These are phyloP conservation scores for Blastomyces percursus DNA, from an alignment of 2,329 filamentous ascomycete species.

Conservation along the genomic window DNA sequence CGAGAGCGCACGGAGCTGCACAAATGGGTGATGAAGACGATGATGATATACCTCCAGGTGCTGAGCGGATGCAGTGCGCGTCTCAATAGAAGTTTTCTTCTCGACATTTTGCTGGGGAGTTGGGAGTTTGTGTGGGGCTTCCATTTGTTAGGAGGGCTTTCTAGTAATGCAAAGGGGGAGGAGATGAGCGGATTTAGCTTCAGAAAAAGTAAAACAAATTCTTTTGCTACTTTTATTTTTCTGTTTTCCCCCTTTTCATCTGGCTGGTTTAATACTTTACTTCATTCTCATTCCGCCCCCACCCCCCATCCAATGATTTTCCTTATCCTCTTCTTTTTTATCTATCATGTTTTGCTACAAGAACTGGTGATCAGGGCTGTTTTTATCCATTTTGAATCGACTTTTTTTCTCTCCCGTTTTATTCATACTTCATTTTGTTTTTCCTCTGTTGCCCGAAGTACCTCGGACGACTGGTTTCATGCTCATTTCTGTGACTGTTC, in stretches of 20 bases:
- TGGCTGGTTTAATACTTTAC: too few species aligned
- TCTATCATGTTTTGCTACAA: neutral
- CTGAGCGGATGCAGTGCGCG: constrained; percentile 42
- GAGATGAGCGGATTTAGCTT: neutral
- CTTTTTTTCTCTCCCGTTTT: neutral
- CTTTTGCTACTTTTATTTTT: neutral
- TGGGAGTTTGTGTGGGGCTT: neutral
- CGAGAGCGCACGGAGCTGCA: constrained; percentile 56
- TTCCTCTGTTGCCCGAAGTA: neutral
- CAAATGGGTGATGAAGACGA: constrained; percentile 63
- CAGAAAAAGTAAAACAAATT: neutral
- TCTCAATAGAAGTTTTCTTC: constrained; percentile 34
- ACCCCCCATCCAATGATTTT: neutral
- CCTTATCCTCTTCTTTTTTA: neutral
- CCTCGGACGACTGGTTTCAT: neutral
- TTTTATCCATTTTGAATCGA: neutral
- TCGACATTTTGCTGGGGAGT: neutral
- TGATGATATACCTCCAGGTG: constrained; percentile 37
- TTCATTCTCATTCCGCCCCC: neutral
- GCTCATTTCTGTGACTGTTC: neutral
- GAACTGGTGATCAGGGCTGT: neutral
- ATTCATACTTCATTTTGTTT: neutral
- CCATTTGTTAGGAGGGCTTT: neutral
- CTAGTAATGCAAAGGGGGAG: neutral
- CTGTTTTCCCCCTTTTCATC: too few species aligned